Conservation (phyloP, 441 rosid species). For the Erysimum pusillum region DNA sequence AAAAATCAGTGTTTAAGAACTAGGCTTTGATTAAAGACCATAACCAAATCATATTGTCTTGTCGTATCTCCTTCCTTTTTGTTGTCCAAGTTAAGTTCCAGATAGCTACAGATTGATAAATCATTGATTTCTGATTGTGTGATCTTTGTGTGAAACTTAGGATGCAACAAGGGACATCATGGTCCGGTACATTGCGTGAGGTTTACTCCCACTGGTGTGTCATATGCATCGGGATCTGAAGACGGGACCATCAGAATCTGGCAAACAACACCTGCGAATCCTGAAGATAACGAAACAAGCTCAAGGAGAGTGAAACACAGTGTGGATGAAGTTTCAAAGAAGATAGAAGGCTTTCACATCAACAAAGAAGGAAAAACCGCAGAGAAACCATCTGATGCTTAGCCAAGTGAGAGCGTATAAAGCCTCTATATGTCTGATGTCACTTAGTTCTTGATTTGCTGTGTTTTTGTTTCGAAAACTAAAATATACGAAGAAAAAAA, state of each 20-base stretch:
- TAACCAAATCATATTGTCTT: background rate
- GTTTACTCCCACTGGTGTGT: constrained; percentile 94
- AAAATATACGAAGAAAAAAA: background rate
- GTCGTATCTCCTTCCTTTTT: background rate
- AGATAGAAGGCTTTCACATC: constrained; percentile 75
- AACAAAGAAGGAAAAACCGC: constrained; percentile 61
- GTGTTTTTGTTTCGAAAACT: constrained; percentile 26
- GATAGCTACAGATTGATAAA: background rate
- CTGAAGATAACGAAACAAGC: constrained; percentile 52
- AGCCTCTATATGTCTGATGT: background rate
- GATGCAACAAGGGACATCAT: constrained; percentile 98
- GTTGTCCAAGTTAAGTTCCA: background rate
- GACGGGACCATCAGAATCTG: constrained; percentile 98
- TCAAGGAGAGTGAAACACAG: constrained; percentile 67
- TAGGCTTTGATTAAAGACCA: constrained; percentile 1
- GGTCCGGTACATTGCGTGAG: constrained; percentile 97
- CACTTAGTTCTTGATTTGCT: background rate
- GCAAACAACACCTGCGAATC: constrained; percentile 71
- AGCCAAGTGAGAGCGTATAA: constrained; percentile 7
- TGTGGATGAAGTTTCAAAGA: constrained; percentile 71
- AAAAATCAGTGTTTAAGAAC: background rate
- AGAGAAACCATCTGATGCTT: constrained; percentile 44
- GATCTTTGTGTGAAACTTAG: constrained; percentile 48
- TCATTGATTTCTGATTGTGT: constrained; percentile 12
- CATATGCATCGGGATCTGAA: constrained; percentile 97